phyloP scores from a whole-genome alignment of 306 rosid species.

The Gillenia trifoliata region DNA sequence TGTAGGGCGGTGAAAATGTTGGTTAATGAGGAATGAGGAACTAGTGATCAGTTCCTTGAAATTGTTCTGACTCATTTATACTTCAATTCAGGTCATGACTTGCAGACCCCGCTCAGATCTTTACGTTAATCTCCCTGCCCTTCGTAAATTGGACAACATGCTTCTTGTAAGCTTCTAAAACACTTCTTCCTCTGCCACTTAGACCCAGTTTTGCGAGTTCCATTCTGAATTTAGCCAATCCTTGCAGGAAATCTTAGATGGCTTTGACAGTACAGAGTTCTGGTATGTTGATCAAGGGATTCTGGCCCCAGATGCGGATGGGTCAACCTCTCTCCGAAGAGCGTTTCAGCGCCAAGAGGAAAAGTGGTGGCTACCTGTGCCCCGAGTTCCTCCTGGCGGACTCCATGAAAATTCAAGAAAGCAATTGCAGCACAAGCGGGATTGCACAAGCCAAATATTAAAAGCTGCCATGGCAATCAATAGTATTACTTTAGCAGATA shows the following conservation, averaged over 20 bases:
- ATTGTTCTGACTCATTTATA: neutral
- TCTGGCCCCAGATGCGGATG: conserved; percentile 58
- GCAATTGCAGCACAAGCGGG: conserved; percentile 84
- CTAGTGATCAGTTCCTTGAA: neutral
- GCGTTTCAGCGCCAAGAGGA: conserved; percentile 85
- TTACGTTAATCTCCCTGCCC: conserved; percentile 87
- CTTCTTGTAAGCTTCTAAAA: conserved; percentile 71
- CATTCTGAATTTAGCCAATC: conserved; percentile 21
- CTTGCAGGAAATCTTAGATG: conserved; percentile 72
- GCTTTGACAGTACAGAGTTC: conserved; percentile 67
- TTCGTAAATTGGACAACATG: conserved; percentile 92
- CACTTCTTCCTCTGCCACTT: conserved; percentile 9
- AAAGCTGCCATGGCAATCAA: conserved; percentile 95
- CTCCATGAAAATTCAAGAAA: conserved; percentile 64
- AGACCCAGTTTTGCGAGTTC: conserved; percentile 7
- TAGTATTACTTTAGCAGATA: conserved; percentile 68
- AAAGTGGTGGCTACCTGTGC: conserved; percentile 98
- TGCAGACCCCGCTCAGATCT: conserved; percentile 91
- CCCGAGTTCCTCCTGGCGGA: conserved; percentile 82
- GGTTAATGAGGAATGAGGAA: too few relatives aligned
- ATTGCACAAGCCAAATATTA: conserved; percentile 75
- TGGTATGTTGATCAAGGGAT: conserved; percentile 98
- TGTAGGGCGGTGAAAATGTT: neutral
- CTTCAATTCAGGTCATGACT: conserved; percentile 65
- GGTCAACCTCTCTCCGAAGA: conserved; percentile 61